Evolutionary conservation across 164 flowering plant species (phyloP).

Genomic region (Aristolochia fimbriata): DNA sequence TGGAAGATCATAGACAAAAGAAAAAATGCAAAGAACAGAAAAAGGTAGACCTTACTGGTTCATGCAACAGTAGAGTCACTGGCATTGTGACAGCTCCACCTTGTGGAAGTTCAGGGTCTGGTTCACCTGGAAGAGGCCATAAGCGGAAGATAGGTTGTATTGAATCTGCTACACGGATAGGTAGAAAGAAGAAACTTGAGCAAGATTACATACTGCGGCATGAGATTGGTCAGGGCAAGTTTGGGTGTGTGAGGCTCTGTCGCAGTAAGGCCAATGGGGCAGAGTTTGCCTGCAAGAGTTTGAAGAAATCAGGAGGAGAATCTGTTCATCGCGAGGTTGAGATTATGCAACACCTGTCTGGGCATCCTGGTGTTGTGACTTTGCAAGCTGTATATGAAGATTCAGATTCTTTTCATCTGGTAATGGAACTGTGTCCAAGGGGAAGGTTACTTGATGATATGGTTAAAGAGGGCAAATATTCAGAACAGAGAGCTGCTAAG

Average conservation of each 20-base stretch:
- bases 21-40: constrained; percentile 64
- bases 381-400: constrained; percentile 84
- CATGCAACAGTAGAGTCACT: constrained; percentile 41
- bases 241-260: constrained; percentile 77
- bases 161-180: constrained; percentile 56
- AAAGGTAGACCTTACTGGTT: constrained; percentile 19
- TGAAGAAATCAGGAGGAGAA: constrained; percentile 50
- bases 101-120: constrained; percentile 43
- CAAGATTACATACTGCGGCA: constrained; percentile 49
- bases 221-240: constrained; percentile 73
- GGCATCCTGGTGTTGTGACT: constrained; percentile 85
- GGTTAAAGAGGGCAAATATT: constrained; percentile 43
- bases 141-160: constrained; percentile 98
- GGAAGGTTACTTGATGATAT: constrained; percentile 83
- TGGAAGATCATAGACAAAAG: constrained; percentile 57
- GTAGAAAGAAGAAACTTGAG: constrained; percentile 81
- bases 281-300: constrained; percentile 62
- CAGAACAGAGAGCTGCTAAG: constrained; percentile 74
- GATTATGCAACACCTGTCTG: constrained; percentile 97
- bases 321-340: constrained; percentile 89
- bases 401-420: constrained; percentile 65
- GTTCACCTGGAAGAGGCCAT: constrained; percentile 56
- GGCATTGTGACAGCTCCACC: constrained; percentile 77
- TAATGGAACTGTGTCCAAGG: constrained; percentile 89
- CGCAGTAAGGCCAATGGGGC: constrained; percentile 38